Evolutionary conservation across 148 eudicot species (phyloP), one percentile per base, ranked within the genome.

Genomic region (Rhododendron ovatum): DNA sequence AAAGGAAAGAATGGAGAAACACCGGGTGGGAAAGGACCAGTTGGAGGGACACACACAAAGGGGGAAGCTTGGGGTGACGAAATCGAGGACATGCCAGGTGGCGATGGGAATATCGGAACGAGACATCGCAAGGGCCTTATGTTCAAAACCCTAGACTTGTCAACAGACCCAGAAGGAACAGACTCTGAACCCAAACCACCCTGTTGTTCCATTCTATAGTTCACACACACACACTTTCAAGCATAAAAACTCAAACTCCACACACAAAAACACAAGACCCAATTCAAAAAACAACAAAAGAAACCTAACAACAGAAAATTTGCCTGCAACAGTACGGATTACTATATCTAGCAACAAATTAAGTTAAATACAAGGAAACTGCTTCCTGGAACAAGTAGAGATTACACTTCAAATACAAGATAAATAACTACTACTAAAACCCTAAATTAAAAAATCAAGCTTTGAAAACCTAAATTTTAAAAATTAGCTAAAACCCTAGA

Each of bases 21-120:
- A 14, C 92, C 92, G 17, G 94, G 85, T 1, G 94, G 94, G 37
- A 91, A 92, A 48, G 92, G 92, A 53, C 94, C 94, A 14, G 86
- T 77, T 48, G 92, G 94, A 51, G 94, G 88, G 53, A 90, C 87
- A 86, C 91, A 92, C 11, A 83, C 78, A 75, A 90, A 92, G 5
- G 93, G 90, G 47, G 91, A 55, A 14, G 87, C 87, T 53, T 88
- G 89, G 7, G 92, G 89, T 28, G 89, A 78, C 20, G 88, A 63
- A 71, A 84, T 63, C 5, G 90, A 76, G n/a, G 88, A 51, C 39
- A 50, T 15, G 39, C 89, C 90, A 30, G 89, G 79, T 26, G 87
- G 84, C 37, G 89, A 80, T 45, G 91, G 89, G 63, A 92, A 90
- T 30, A 92, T 85, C 1, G 93, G 93, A 81, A 80, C 90, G 28